Evolutionary conservation across 306 rosid species (phyloP).

Genomic region (Prosopis cineraria): DNA sequence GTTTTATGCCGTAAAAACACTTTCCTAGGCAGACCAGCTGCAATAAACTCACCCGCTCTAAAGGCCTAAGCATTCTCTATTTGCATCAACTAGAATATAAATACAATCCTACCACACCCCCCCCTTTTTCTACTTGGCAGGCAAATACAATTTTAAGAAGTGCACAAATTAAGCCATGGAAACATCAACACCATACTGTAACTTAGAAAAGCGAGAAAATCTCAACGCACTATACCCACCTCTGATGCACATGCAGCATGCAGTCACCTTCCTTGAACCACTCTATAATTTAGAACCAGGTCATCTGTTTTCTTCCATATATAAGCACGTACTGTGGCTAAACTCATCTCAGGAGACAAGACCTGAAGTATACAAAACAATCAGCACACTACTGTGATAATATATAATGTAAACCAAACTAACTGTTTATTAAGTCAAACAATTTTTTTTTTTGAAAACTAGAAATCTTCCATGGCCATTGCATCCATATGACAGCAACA

Average conservation of each 20-base stretch:
- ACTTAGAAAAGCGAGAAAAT: slow-evolving; percentile 24
- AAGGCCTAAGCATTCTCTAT: background rate
- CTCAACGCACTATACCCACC: slow-evolving; percentile 40
- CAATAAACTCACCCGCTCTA: background rate
- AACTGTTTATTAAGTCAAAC: background rate
- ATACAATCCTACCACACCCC: slow-evolving; percentile 5
- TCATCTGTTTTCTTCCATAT: slow-evolving; percentile 97
- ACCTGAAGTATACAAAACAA: slow-evolving; percentile 56
- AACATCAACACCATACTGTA: slow-evolving; percentile 25
- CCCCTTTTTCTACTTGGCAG: slow-evolving; percentile 18
- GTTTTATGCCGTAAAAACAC: slow-evolving; percentile 18
- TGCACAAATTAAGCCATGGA: slow-evolving; percentile 2
- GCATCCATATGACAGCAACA: background rate
- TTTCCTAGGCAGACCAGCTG: background rate
- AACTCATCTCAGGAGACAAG: slow-evolving; percentile 85
- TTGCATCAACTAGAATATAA: slow-evolving; percentile 17
- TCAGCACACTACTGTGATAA: slow-evolving; percentile 18
- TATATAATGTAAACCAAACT: slow-evolving; percentile 13
- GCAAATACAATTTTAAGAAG: slow-evolving; percentile 19
- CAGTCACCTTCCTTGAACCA: slow-evolving; percentile 81
- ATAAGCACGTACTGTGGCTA: slow-evolving; percentile 93
- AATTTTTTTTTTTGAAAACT: background rate
- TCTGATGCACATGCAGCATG: slow-evolving; percentile 34
- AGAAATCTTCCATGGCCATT: background rate
- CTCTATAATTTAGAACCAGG: slow-evolving; percentile 83